A percentile compares a stretch with the other conserved stretches of the same genome.
These are phyloP conservation scores for Crithidia sp. DNA, from an alignment of 208 protist genomes.

Conservation along the genomic window DNA sequence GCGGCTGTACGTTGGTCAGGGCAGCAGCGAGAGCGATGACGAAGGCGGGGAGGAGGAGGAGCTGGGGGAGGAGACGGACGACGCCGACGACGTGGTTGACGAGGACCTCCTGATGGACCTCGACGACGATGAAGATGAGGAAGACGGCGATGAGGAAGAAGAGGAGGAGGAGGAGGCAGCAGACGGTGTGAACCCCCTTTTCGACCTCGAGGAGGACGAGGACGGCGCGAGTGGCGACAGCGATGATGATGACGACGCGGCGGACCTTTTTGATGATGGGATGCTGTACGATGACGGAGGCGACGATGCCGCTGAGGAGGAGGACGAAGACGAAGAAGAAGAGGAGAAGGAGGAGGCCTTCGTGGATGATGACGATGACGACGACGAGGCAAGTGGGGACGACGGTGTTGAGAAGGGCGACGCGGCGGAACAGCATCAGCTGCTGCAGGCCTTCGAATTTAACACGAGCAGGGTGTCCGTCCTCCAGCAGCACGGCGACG, in stretches of 20 bases:
- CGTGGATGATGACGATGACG: slow-evolving; percentile 32
- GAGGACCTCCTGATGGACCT: slow-evolving; percentile 38
- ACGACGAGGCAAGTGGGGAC: slow-evolving; percentile 4
- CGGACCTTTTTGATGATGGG: slow-evolving; percentile 29
- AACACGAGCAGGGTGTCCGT: slow-evolving; percentile 42
- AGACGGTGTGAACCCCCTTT: slow-evolving; percentile 40
- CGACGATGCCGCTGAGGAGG: slow-evolving; percentile 28
- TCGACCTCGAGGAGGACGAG: slow-evolving; percentile 24
- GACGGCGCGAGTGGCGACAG: slow-evolving; percentile 6
- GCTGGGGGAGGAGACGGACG: slow-evolving; percentile 35
- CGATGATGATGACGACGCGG: slow-evolving; percentile 45
- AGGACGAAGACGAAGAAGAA: slow-evolving; percentile 43
- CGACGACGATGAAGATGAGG: slow-evolving; percentile 28
- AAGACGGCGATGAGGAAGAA: slow-evolving; percentile 26
- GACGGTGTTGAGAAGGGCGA: slow-evolving; percentile 23
- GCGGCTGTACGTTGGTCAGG: slow-evolving; percentile 36
- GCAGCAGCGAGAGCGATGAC: slow-evolving; percentile 15
- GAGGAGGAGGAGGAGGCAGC: slow-evolving; percentile 38
- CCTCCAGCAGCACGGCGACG: slow-evolving; percentile 55
- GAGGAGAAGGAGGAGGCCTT: slow-evolving; percentile 27
- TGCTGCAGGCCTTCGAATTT: slow-evolving; percentile 38
- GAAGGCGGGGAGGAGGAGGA: slow-evolving; percentile 10
- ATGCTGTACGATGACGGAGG: slow-evolving; percentile 39
- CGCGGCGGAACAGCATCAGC: slow-evolving; percentile 24
- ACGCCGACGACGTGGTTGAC: slow-evolving; percentile 44